Percentiles rank a stretch among this genome's conserved stretches.
phyloP scores from a whole-genome alignment of 225 moss, liverwort and hornwort species.

The Pleurozium schreberi region DNA sequence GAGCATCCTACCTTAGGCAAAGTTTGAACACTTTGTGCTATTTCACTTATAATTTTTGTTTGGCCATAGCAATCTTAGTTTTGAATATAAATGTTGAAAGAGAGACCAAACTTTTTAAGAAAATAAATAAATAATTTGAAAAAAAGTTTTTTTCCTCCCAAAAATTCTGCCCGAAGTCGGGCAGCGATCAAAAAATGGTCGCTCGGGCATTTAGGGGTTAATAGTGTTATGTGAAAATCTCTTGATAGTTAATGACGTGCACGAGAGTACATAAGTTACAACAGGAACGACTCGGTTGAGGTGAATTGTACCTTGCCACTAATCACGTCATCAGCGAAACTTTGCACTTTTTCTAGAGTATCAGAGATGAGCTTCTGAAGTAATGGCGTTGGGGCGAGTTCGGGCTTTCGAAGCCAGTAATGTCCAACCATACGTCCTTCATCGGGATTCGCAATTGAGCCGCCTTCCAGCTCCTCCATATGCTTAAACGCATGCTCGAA shows the following conservation, averaged over 20 bases:
- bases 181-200: no score
- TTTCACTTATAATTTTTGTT: no score
- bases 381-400: constrained; percentile 51
- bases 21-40: no score
- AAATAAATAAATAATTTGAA: no score
- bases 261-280: not conserved
- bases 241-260: not conserved
- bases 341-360: constrained; percentile 30
- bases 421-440: constrained; percentile 85
- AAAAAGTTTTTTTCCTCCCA: no score
- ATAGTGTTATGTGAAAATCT: not conserved
- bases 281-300: not conserved
- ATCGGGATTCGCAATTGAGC: constrained; percentile 79
- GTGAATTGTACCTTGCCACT: constrained; percentile 48
- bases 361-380: constrained; percentile 55
- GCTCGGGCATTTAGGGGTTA: no score
- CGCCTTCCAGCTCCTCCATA: constrained; percentile 70
- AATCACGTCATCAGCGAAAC: constrained; percentile 55
- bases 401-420: constrained; percentile 77
- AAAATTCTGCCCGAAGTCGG: no score
- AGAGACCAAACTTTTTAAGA: no score
- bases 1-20: no score
- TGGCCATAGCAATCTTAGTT: no score
- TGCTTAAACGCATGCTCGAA: constrained; percentile 65
- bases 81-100: no score